Evolutionary conservation across 1,284 basidiomycete genomes (phyloP), one percentile per base, ranked within the genome.

Genomic region (Coriolopsis trogii): DNA sequence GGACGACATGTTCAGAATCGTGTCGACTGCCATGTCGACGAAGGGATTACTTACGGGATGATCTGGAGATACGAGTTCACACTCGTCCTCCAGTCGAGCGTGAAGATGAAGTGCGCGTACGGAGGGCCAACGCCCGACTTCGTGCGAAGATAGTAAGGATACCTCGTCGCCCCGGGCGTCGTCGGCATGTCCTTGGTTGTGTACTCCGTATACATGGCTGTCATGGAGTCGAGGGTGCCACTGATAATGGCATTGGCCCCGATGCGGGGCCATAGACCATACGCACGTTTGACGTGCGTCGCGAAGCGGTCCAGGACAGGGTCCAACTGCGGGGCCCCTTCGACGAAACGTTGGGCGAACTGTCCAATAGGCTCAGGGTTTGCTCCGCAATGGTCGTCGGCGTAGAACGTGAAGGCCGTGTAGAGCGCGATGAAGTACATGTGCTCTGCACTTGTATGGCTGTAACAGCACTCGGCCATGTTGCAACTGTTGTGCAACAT

Each of bases 221-320:
- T 46, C 33, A 57, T 43, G 16, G 51, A 49, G 33, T 57, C 49
- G n/a, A 57, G 30, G 4, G 55, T 57, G 38, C 51, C 51, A 28
- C 48, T 57, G 41, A 57, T 42, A 45, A 57, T 48, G 16, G 36
- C 36, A 46, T 57, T 53, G 16, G 51, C 55, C 18, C 55, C 45
- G 16, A 53, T 46, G 10, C 41, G 49, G 6, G 55, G 51, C 48
- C 51, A 57, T 7, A 53, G 29, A 12, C 28, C 33, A 34, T 48
- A 44, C 25, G 51, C 48, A 31, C 41, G 30, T 1, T 25, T 31
- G 25, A 57, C 25, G 29, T 47, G 25, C 23, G 38, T 41, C 15
- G 55, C 49, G 31, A 57, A 49, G 15, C 55, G 52, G 25, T 57
- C 55, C 29, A 57, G 42, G 10, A 53, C 46, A 3, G 36, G 48